Base-by-base conservation (phyloP, 495 filamentous ascomycete genomes). In the Lindgomyces ingoldianus region DNA sequence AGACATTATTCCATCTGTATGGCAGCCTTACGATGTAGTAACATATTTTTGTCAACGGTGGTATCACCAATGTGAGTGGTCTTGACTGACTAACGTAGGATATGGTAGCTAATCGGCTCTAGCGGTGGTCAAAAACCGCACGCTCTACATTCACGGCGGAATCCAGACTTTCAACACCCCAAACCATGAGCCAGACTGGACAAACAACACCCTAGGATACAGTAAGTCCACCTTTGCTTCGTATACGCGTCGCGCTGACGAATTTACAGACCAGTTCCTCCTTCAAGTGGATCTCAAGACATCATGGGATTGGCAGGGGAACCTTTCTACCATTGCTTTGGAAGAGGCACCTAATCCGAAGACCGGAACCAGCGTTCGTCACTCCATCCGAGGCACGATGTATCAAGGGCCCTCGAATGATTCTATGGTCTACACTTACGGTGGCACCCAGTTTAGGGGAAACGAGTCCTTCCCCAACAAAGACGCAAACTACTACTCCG, bases 281-380 rank as follows among this genome's bases (percentile, higher is more conserved):
- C 70, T 81, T 36, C 50, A 64, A 26, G 59, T 79, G 14, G 71
- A 78, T 45, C 53, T 80, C 64, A 73, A 50, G 30, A 52, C 56
- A 4, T 76, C 76, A 3, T 80, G 76, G 78, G 70, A 81, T 56
- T 79, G 75, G 77, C 73, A 79, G 51, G 66, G 45, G 10, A 79
- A 78, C 56, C 72, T 80, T 27, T 73, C 78, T 30, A 42, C 26
- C 18, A 75, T 72, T 0, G 72, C 75, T 19, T 70, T 19, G 0
- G 65, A 68, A 18, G 77, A 75, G 47, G 18, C 22, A 12, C 26
- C 62, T 18, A 60, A 67, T 52, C 58, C 64, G 1, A 29, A 33
- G 1, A 67, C 64, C 3, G 58, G 57, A 0, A 70, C 60, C 12
- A 21, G 18, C 1, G 70, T 74, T 0, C 73, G 75, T 3, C 27